These are phyloP conservation scores for Linum tenue DNA, from an alignment of 345 rosid genomes.

Conservation along the genomic window DNA sequence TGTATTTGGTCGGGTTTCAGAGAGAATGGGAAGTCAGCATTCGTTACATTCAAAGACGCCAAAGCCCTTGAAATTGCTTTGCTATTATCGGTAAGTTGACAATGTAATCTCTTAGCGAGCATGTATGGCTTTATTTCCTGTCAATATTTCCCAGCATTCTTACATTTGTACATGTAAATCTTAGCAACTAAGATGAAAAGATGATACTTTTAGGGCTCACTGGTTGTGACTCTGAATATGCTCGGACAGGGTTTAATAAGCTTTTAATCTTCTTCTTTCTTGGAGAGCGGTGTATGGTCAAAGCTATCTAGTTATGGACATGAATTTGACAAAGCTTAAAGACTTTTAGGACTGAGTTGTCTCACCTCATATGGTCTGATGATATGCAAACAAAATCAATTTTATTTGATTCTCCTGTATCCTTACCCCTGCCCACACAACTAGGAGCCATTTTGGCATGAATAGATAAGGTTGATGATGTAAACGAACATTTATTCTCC, in stretches of 20 bases:
- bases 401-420: not conserved
- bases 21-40: slow-evolving; percentile 50
- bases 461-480: not conserved
- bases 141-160: not conserved
- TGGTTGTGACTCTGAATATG: not conserved
- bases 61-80: slow-evolving; percentile 89
- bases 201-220: not conserved
- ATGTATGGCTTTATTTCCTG: no score
- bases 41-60: slow-evolving; percentile 76
- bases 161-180: not conserved
- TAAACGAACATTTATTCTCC: not conserved
- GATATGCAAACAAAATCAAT: not conserved
- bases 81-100: slow-evolving; percentile 50
- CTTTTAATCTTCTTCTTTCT: not conserved
- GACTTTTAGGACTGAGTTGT: not conserved
- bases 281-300: not conserved
- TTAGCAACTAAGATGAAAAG: not conserved
- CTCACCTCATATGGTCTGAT: not conserved
- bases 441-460: not conserved
- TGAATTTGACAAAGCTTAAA: not conserved
- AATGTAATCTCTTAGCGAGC: not conserved
- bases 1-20: slow-evolving; percentile 29
- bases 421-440: not conserved
- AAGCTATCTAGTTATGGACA: not conserved
- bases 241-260: not conserved